Evolutionary conservation across 2,329 filamentous ascomycete genomes (phyloP).

Genomic region (Pyrenophora seminiperda): DNA sequence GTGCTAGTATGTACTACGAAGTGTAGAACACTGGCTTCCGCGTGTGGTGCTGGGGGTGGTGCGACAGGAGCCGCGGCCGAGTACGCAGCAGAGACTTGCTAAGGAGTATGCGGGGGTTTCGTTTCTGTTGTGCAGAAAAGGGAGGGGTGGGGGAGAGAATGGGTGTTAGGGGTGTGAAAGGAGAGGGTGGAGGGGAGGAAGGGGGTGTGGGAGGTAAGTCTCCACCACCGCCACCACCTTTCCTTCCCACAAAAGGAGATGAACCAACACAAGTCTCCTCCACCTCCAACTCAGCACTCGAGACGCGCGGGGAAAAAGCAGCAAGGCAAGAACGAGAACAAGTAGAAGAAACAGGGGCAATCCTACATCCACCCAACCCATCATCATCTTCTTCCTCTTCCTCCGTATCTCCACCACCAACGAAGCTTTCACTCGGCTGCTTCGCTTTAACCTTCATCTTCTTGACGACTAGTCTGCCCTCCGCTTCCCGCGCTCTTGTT

Average conservation of each 20-base stretch:
- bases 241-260: not conserved
- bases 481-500: conserved; percentile 66
- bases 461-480: conserved; percentile 54
- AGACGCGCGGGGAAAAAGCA: conserved; percentile 10
- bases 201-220: conserved; percentile 40
- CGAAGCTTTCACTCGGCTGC: conserved; percentile 72
- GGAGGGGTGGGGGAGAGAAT: conserved; percentile 39
- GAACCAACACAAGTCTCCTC: not conserved
- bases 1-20: too few relatives aligned
- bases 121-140: too few relatives aligned
- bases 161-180: conserved; percentile 41
- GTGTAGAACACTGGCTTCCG: conserved; percentile 28
- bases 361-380: conserved; percentile 84
- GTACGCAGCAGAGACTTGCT: too few relatives aligned
- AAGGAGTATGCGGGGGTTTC: too few relatives aligned
- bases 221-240: not conserved
- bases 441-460: conserved; percentile 65
- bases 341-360: conserved; percentile 43
- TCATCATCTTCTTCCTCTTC: conserved; percentile 77
- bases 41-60: too few relatives aligned
- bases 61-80: too few relatives aligned
- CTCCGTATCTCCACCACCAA: too few relatives aligned
- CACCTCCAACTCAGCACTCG: conserved; percentile 13
- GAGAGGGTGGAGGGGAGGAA: conserved; percentile 44
- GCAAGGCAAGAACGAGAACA: conserved; percentile 30